Conservation (phyloP, 805 yeast species). For the Kregervanrija pseudodelftensis region DNA sequence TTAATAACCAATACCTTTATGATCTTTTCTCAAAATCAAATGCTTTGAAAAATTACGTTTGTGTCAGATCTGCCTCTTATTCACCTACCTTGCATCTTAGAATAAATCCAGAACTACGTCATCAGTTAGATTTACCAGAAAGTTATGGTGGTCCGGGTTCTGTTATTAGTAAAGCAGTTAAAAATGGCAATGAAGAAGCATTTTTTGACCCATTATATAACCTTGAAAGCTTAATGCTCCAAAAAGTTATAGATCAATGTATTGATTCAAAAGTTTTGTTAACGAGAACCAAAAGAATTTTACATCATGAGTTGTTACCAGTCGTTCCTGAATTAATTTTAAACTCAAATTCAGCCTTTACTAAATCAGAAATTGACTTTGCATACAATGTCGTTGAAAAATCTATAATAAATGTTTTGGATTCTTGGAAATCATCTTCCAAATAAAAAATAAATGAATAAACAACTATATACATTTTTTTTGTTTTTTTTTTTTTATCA, state of each 20-base stretch:
- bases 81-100: slow-evolving; percentile 70
- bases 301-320: slow-evolving; percentile 70
- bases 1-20: slow-evolving; percentile 34
- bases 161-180: slow-evolving; percentile 35
- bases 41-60: slow-evolving; percentile 32
- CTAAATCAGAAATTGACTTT: slow-evolving; percentile 35
- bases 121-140: slow-evolving; percentile 38
- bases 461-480: neutral
- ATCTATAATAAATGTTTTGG: slow-evolving; percentile 15
- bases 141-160: slow-evolving; percentile 42
- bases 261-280: slow-evolving; percentile 52
- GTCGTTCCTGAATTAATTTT: slow-evolving; percentile 54
- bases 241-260: slow-evolving; percentile 53
- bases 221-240: slow-evolving; percentile 56
- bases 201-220: slow-evolving; percentile 38
- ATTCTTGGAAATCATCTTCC: slow-evolving; percentile 3
- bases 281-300: slow-evolving; percentile 47
- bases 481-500: too few relatives aligned
- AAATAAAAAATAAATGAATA: too few relatives aligned
- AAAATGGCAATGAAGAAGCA: slow-evolving; percentile 34
- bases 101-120: slow-evolving; percentile 41
- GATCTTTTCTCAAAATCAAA: slow-evolving; percentile 33
- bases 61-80: slow-evolving; percentile 45
- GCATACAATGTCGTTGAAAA: slow-evolving; percentile 34
- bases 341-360: slow-evolving; percentile 40